Evolutionary conservation across 2,329 filamentous ascomycete species (phyloP).

Genomic region (Leptographium procerum): DNA sequence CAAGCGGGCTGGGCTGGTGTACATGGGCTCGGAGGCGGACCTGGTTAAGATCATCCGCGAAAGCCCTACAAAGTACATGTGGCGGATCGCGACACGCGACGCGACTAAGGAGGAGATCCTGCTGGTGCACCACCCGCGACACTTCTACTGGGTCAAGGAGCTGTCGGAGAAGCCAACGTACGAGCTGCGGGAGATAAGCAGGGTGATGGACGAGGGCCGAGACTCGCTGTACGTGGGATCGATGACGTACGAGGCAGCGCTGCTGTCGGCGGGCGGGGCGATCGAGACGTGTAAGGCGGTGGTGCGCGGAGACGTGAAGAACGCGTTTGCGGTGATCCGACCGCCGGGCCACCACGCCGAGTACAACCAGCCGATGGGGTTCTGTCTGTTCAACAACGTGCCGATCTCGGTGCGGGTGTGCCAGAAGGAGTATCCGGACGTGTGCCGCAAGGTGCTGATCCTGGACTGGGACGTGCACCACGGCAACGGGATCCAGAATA

Average conservation of each 20-base stretch:
- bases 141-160: constrained; percentile 65
- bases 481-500: constrained; percentile 90
- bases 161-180: constrained; percentile 43
- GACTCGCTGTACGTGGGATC: constrained; percentile 77
- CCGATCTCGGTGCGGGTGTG: constrained; percentile 84
- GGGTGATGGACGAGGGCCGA: constrained; percentile 47
- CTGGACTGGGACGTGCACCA: constrained; percentile 80
- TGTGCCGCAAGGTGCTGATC: constrained; percentile 80
- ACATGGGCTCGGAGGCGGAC: constrained; percentile 43
- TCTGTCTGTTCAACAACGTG: constrained; percentile 97
- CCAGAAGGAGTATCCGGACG: constrained; percentile 66
- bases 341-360: constrained; percentile 95
- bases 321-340: constrained; percentile 88
- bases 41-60: constrained; percentile 38
- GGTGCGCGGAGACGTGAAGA: constrained; percentile 71
- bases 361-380: constrained; percentile 74
- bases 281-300: constrained; percentile 96
- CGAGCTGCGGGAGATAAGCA: constrained; percentile 58
- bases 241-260: constrained; percentile 68
- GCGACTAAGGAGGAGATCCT: constrained; percentile 73
- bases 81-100: constrained; percentile 65
- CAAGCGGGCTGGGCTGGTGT: constrained; percentile 69
- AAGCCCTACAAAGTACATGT: constrained; percentile 52
- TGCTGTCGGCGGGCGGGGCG: constrained; percentile 79
- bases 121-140: constrained; percentile 63